These are phyloP conservation scores for Rhazya stricta DNA, from an alignment of 257 asterid species.

Conservation along the genomic window DNA sequence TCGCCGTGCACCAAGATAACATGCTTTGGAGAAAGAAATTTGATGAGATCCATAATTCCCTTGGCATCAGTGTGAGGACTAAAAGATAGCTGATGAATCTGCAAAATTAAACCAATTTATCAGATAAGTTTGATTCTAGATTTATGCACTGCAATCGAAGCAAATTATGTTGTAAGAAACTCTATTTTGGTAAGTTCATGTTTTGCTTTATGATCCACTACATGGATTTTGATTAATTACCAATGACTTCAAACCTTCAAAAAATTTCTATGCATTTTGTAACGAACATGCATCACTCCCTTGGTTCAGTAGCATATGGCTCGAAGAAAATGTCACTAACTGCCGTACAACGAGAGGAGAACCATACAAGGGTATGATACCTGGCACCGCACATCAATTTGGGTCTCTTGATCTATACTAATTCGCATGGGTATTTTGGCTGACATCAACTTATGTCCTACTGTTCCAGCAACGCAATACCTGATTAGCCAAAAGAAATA, in stretches of 20 bases:
- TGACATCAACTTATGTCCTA: conserved; percentile 73
- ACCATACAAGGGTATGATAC: conserved; percentile 27
- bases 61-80: conserved; percentile 94
- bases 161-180: neutral
- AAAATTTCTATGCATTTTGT: neutral
- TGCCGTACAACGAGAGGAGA: neutral
- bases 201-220: neutral
- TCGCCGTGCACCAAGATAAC: conserved; percentile 87
- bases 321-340: neutral
- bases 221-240: neutral
- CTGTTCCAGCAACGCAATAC: conserved; percentile 77
- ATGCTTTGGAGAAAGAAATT: conserved; percentile 79
- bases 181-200: neutral
- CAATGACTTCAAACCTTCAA: neutral
- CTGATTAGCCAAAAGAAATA: conserved; percentile 30
- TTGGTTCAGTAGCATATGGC: neutral
- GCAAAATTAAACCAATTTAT: conserved; percentile 14
- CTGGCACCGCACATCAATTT: conserved; percentile 87
- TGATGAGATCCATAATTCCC: conserved; percentile 88
- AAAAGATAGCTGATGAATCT: conserved; percentile 49
- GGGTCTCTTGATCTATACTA: conserved; percentile 50
- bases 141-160: neutral
- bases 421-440: conserved; percentile 64
- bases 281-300: neutral
- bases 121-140: neutral